Conservation (phyloP, 108 stramenopile species). For the Nitzschia sp. region DNA sequence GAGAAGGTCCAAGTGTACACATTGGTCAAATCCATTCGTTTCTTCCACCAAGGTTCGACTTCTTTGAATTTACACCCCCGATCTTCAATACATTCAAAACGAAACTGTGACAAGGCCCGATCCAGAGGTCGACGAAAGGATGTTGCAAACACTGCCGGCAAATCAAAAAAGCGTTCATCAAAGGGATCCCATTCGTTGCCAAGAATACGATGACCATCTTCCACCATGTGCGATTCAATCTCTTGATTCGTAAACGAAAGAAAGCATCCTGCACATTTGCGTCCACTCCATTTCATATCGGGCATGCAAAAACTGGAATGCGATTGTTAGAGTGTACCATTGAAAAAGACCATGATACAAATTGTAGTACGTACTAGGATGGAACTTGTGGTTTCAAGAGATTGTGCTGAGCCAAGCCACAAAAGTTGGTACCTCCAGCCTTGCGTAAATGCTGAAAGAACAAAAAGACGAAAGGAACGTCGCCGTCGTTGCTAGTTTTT, state of each 20-base stretch:
- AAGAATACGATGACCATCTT: conserved; percentile 50
- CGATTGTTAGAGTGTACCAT: neutral
- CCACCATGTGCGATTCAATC: conserved; percentile 48
- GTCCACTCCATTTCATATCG: conserved; percentile 42
- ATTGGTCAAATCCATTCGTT: conserved; percentile 65
- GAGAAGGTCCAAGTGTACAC: conserved; percentile 78
- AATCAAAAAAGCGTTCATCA: conserved; percentile 62
- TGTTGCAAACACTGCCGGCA: conserved; percentile 77
- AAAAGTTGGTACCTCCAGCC: conserved; percentile 82
- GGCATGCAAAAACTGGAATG: conserved; percentile 58
- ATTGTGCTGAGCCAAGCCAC: conserved; percentile 70
- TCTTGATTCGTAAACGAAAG: conserved; percentile 56
- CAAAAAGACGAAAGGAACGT: conserved; percentile 40
- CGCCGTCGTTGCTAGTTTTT: neutral
- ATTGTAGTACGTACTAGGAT: conserved; percentile 29
- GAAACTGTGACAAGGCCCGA: conserved; percentile 80
- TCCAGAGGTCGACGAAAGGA: conserved; percentile 78
- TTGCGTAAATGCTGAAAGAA: conserved; percentile 84
- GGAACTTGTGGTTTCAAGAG: conserved; percentile 53
- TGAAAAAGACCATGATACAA: neutral
- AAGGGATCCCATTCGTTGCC: conserved; percentile 86
- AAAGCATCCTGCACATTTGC: conserved; percentile 59
- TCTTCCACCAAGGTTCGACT: conserved; percentile 68
- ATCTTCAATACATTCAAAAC: conserved; percentile 84
- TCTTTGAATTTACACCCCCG: conserved; percentile 67